Conservation (phyloP, 2,329 filamentous ascomycete species). For the Fusarium protoensiforme region DNA sequence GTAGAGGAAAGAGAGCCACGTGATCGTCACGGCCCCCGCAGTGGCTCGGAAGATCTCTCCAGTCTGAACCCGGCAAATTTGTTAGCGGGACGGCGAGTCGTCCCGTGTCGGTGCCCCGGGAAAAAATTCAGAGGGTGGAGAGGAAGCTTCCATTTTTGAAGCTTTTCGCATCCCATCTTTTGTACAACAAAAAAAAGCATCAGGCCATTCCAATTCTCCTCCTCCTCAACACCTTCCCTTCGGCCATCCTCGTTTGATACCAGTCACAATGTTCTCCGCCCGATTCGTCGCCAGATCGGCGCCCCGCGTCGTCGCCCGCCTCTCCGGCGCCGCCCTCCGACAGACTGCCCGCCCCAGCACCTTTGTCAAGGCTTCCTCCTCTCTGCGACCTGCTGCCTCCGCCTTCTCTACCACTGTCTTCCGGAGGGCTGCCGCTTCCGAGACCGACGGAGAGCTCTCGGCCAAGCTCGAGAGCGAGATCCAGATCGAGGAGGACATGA, state of each 20-base stretch:
- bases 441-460: constrained; percentile 82
- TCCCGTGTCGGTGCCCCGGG: constrained; percentile 1
- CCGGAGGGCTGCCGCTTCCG: constrained; percentile 51
- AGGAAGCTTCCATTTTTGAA: constrained; percentile 13
- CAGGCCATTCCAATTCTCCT: constrained; percentile 21
- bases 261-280: constrained; percentile 74
- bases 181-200: constrained; percentile 21
- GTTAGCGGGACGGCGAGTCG: constrained; percentile 15
- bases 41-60: constrained; percentile 25
- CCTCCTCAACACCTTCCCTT: neutral
- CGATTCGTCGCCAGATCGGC: constrained; percentile 73
- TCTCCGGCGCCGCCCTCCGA: constrained; percentile 63
- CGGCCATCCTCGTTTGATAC: neutral
- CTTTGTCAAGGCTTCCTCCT: constrained; percentile 59
- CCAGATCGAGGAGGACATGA: constrained; percentile 84
- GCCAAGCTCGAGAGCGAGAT: constrained; percentile 89
- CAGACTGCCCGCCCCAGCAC: constrained; percentile 62
- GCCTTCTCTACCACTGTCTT: constrained; percentile 59
- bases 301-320: constrained; percentile 71
- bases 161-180: constrained; percentile 27
- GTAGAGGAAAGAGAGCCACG: constrained; percentile 6
- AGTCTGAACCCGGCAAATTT: constrained; percentile 30
- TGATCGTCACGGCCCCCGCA: constrained; percentile 27
- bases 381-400: constrained; percentile 49
- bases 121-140: constrained; percentile 38